Percentiles rank a stretch among this genome's conserved stretches.
Evolutionary conservation across 2,329 filamentous ascomycete genomes (phyloP).

Genomic region (Elsinoe perseae): DNA sequence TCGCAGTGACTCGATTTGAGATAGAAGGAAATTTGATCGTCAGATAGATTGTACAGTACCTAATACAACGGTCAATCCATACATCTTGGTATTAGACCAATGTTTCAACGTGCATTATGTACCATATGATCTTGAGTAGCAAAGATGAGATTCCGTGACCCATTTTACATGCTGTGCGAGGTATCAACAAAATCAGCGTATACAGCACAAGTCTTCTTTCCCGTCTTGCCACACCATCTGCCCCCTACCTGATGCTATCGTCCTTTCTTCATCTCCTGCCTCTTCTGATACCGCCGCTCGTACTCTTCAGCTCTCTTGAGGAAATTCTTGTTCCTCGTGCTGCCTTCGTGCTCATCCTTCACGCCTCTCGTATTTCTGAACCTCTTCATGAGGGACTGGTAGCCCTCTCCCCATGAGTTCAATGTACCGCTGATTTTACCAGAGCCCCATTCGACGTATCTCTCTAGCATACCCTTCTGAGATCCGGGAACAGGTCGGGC

Average conservation of each 20-base stretch:
- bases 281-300: conserved; percentile 15
- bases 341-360: conserved; percentile 6
- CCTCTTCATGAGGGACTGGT: background rate
- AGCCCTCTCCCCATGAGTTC: conserved; percentile 15
- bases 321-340: conserved; percentile 17
- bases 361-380: conserved; percentile 9
- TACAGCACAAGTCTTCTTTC: background rate
- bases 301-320: conserved; percentile 18
- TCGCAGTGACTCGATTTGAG: background rate
- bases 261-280: conserved; percentile 15
- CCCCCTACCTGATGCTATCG: background rate
- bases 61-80: too few species aligned
- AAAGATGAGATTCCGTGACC: background rate
- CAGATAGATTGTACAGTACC: background rate
- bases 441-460: conserved; percentile 10
- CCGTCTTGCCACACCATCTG: background rate
- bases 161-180: conserved; percentile 1
- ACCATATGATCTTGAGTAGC: background rate
- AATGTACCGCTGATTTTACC: conserved; percentile 11
- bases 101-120: background rate
- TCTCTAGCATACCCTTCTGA: conserved; percentile 2
- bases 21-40: background rate
- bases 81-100: too few species aligned
- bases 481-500: background rate
- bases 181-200: background rate